Percentiles rank a stretch among this genome's conserved stretches.
phyloP scores from a whole-genome alignment of 768 basidiomycete genomes.

The Suillus spraguei region DNA sequence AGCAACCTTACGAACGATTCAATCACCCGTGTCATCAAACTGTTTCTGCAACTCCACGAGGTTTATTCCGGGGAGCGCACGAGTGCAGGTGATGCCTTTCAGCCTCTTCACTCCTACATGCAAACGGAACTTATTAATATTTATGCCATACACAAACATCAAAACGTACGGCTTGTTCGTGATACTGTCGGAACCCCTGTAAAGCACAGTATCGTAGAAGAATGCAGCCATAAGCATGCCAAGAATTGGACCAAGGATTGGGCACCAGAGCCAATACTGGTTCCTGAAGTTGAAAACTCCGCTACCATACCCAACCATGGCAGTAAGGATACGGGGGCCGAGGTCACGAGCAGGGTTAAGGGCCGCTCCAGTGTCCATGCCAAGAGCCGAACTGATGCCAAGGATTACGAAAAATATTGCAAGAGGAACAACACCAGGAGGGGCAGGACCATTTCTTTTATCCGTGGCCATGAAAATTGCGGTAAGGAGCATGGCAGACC shows the following conservation, averaged over 20 bases:
- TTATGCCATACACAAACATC: neutral
- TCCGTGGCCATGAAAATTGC: slow-evolving; percentile 56
- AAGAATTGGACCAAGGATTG: slow-evolving; percentile 53
- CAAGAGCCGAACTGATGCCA: slow-evolving; percentile 53
- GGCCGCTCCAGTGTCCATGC: slow-evolving; percentile 61
- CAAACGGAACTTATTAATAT: neutral
- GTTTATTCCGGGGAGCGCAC: slow-evolving; percentile 9
- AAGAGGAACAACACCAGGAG: slow-evolving; percentile 51
- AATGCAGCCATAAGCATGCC: slow-evolving; percentile 52
- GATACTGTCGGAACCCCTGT: slow-evolving; percentile 49
- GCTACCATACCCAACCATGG: slow-evolving; percentile 65
- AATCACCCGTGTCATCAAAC: slow-evolving; percentile 7
- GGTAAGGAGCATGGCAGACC: slow-evolving; percentile 50
- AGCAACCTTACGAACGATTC: neutral
- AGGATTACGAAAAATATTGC: slow-evolving; percentile 53
- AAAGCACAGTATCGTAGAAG: slow-evolving; percentile 57
- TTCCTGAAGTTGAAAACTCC: slow-evolving; percentile 28
- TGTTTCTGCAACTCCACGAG: neutral
- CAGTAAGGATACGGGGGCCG: slow-evolving; percentile 59
- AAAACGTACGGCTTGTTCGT: slow-evolving; percentile 46
- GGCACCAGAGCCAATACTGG: slow-evolving; percentile 71
- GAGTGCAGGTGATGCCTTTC: slow-evolving; percentile 10
- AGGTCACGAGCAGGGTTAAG: slow-evolving; percentile 68
- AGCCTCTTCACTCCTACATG: slow-evolving; percentile 12
- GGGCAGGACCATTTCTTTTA: slow-evolving; percentile 48